Percentiles rank a stretch among this genome's conserved stretches.
These are phyloP conservation scores for Mycena maculata DNA, from an alignment of 768 basidiomycete genomes.

Conservation along the genomic window DNA sequence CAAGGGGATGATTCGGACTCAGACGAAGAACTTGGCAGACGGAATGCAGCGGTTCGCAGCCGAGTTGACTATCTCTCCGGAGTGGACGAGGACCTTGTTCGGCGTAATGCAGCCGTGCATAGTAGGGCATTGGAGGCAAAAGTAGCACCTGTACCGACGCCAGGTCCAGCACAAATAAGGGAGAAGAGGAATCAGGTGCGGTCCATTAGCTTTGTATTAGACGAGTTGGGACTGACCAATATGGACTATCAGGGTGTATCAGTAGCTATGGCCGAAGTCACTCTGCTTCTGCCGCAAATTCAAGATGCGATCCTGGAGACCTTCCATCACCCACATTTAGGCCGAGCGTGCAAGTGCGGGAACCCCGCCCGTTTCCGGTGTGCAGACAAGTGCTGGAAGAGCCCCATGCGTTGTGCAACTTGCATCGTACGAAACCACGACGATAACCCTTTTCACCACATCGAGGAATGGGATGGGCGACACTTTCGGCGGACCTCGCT, in stretches of 20 bases:
- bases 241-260: neutral
- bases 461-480: conserved; percentile 7
- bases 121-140: too few relatives aligned
- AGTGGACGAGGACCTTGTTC: too few relatives aligned
- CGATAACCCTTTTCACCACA: conserved; percentile 10
- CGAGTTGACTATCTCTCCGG: too few relatives aligned
- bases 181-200: too few relatives aligned
- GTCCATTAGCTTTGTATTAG: too few relatives aligned
- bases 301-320: neutral
- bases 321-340: neutral
- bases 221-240: too few relatives aligned
- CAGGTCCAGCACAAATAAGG: too few relatives aligned
- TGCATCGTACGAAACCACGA: neutral
- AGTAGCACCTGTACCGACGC: too few relatives aligned
- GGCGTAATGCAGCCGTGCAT: too few relatives aligned
- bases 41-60: too few relatives aligned
- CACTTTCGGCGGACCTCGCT: neutral
- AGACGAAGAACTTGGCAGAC: too few relatives aligned
- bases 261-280: neutral
- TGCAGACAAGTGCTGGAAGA: neutral
- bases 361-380: neutral
- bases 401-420: neutral
- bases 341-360: neutral
- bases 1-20: too few relatives aligned
- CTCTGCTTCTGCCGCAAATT: neutral